Percentiles rank a stretch among this genome's conserved stretches.
Conservation (phyloP, 1,284 basidiomycete genomes). For the Cryptococcus jaspeensis region DNA sequence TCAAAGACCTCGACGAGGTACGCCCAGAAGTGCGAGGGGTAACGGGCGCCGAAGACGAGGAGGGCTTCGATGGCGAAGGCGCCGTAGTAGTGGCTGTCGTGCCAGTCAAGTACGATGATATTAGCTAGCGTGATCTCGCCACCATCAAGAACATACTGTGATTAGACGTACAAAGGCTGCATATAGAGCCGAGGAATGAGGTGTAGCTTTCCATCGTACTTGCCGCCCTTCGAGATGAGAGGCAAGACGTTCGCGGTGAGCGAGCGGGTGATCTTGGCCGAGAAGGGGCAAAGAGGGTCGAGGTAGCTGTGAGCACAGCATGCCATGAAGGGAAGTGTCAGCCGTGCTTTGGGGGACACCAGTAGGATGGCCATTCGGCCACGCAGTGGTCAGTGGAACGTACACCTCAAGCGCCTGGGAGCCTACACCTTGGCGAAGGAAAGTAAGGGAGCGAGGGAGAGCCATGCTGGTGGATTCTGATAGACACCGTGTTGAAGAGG, state of each 20-base stretch:
- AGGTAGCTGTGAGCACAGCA: slow-evolving; percentile 41
- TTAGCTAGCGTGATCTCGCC: neutral
- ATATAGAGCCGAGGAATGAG: slow-evolving; percentile 76
- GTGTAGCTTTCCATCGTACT: slow-evolving; percentile 74
- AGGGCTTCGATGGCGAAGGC: slow-evolving; percentile 77
- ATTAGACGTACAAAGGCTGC: slow-evolving; percentile 56
- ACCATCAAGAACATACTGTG: neutral
- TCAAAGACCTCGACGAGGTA: slow-evolving; percentile 75
- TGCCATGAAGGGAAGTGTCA: neutral
- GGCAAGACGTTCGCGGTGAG: slow-evolving; percentile 49
- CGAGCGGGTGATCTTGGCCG: slow-evolving; percentile 50
- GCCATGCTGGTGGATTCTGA: slow-evolving; percentile 68
- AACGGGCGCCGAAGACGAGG: slow-evolving; percentile 67
- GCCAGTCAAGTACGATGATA: neutral
- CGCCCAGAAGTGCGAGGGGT: slow-evolving; percentile 74
- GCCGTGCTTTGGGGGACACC: neutral
- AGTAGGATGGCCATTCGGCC: too few species aligned
- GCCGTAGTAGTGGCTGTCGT: slow-evolving; percentile 65
- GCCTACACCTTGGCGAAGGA: slow-evolving; percentile 67
- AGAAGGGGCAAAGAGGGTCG: slow-evolving; percentile 84
- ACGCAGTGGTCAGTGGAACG: slow-evolving; percentile 9
- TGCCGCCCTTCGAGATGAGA: slow-evolving; percentile 57
- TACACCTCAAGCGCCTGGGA: slow-evolving; percentile 78
- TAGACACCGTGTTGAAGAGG: too few species aligned
- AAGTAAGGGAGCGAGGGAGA: slow-evolving; percentile 71